Conservation (phyloP, 1,139 yeast species). For the Debaryomyces fabryi region DNA sequence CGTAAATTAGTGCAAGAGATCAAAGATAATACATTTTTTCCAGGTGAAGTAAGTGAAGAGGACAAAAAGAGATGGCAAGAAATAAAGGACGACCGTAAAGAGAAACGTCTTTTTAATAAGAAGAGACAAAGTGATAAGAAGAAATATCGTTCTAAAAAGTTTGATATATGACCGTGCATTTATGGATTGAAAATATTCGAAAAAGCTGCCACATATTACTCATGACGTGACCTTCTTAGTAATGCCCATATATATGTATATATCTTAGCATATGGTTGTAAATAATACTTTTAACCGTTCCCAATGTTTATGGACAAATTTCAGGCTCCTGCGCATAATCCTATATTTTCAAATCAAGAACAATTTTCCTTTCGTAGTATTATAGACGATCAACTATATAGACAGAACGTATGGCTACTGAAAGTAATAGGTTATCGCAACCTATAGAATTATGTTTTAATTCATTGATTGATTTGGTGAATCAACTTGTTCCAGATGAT, state of each 20-base stretch:
- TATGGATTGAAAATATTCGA: background rate
- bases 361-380: background rate
- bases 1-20: slow-evolving; percentile 59
- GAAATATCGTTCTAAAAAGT: slow-evolving; percentile 45
- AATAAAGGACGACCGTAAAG: slow-evolving; percentile 48
- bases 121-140: slow-evolving; percentile 59
- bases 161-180: slow-evolving; percentile 23
- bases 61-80: slow-evolving; percentile 59
- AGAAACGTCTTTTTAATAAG: slow-evolving; percentile 53
- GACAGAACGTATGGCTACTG: background rate
- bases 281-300: background rate
- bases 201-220: background rate
- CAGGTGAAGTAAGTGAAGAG: slow-evolving; percentile 51
- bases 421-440: slow-evolving; percentile 4
- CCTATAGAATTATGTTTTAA: slow-evolving; percentile 8
- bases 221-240: background rate
- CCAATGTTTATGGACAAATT: background rate
- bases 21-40: slow-evolving; percentile 48
- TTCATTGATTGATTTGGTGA: slow-evolving; percentile 2
- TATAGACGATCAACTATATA: background rate
- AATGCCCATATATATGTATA: background rate
- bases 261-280: background rate
- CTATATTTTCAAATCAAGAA: background rate
- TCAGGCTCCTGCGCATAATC: slow-evolving; percentile 2
- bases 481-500: background rate